Evolutionary conservation across 345 rosid genomes (phyloP), one percentile per base, ranked within the genome.

Genomic region (Physaria fendleri): DNA sequence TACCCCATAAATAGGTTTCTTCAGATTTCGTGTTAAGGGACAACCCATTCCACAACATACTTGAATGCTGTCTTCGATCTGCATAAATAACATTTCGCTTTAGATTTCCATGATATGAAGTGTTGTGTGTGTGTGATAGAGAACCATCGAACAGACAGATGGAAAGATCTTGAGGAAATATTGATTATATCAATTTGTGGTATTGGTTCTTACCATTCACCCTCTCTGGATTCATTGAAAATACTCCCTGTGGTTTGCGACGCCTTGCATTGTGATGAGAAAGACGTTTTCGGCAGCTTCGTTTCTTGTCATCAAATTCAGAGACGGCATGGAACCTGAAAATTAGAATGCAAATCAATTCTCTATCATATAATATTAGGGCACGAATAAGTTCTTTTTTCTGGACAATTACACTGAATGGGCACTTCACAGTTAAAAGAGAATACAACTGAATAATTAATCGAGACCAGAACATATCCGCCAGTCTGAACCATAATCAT

Each of bases 201-300:
- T 43, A 41, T 59, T 1, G 41, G 42, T 35, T 25, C 57, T 22
- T 61, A 69, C 73, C 63, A 4, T 54, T 54, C 15, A 78, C 73
- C 38, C 81, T 69, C 40, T 80, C 76, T 29, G 84, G 70, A 70
- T 68, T 82, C 17, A 79, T 37, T 39, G 72, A 81, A 47, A 76
- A 55, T 4, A 78, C 64, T 54, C 83, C 94, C 17, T 78, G 97
- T 57, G 95, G 85, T 74, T 85, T 93, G 62, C 97, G 93, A 32
- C 99, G 93, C 76, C 99, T 79, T 3, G 95, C 99, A 82, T 93
- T 93, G 68, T 93, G 99, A 80, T 89, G 91, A 66, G 86, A 89
- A 23, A 88, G 90, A 38, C 97, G 90, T 74, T 78, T 79, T 8
- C 99, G 89, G 35, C 99, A 93, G 78, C 99, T 93, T 41, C 95